These are phyloP conservation scores for Pezicula rhizophila DNA, from an alignment of 2,329 filamentous ascomycete species.

Conservation along the genomic window DNA sequence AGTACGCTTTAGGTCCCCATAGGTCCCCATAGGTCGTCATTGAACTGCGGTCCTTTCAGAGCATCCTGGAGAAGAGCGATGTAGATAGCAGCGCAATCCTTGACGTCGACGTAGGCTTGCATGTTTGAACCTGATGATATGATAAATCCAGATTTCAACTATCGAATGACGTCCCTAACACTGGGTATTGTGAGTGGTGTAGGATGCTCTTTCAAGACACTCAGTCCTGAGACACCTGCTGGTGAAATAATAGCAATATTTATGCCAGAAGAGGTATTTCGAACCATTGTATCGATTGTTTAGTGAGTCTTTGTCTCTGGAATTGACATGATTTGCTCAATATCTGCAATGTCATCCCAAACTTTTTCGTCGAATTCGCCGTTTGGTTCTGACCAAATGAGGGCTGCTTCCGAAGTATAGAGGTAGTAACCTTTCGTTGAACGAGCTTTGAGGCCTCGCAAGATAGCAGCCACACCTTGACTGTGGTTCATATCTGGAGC, in stretches of 20 bases:
- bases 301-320: conserved; percentile 1
- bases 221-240: conserved; percentile 10
- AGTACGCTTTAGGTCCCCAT: conserved; percentile 10
- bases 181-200: conserved; percentile 5
- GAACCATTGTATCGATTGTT: neutral
- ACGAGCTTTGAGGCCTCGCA: neutral
- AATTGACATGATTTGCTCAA: conserved; percentile 4
- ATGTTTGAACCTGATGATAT: conserved; percentile 7
- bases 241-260: conserved; percentile 12
- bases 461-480: neutral
- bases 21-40: conserved; percentile 1
- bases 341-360: conserved; percentile 12
- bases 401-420: neutral
- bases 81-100: conserved; percentile 11
- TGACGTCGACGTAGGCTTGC: conserved; percentile 10
- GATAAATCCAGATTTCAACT: conserved; percentile 5
- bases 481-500: neutral
- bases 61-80: conserved; percentile 3
- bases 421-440: neutral
- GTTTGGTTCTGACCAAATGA: neutral
- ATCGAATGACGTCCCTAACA: neutral
- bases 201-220: conserved; percentile 8
- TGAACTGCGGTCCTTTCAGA: neutral
- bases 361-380: conserved; percentile 1
- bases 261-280: neutral